phyloP scores from a whole-genome alignment of 2,329 filamentous ascomycete species.

The Pseudogymnoascus sp. region DNA sequence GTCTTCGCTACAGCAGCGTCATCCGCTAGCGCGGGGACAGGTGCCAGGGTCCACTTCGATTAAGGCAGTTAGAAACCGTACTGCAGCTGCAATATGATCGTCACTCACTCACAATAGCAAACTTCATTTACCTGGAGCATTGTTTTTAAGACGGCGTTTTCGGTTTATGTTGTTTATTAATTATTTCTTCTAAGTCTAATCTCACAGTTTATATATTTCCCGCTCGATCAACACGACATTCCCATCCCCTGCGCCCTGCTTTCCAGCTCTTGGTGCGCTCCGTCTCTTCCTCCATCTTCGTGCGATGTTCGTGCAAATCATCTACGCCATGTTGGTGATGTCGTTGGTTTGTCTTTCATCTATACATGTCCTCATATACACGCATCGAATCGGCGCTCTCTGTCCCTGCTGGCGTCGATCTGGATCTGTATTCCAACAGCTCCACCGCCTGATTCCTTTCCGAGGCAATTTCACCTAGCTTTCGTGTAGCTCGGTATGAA shows the following conservation, averaged over 20 bases:
- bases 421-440: neutral
- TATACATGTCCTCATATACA: neutral
- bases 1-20: conserved; percentile 7
- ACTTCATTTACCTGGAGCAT: neutral
- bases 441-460: neutral
- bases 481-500: neutral
- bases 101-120: neutral
- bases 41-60: neutral
- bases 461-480: neutral
- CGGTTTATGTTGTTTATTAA: neutral
- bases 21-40: conserved; percentile 3
- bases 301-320: neutral
- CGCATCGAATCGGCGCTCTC: neutral
- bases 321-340: neutral
- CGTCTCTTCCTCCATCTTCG: neutral
- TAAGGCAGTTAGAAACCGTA: neutral
- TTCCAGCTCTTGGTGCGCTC: conserved; percentile 26
- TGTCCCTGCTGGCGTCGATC: neutral
- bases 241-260: conserved; percentile 13
- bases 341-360: neutral
- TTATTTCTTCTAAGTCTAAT: neutral
- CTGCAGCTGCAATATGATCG: neutral
- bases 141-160: neutral
- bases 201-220: neutral
- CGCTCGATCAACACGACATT: neutral